Evolutionary conservation across 208 protist genomes (phyloP), one percentile per base, ranked within the genome.

Genomic region (Trypanosoma lewisi): DNA sequence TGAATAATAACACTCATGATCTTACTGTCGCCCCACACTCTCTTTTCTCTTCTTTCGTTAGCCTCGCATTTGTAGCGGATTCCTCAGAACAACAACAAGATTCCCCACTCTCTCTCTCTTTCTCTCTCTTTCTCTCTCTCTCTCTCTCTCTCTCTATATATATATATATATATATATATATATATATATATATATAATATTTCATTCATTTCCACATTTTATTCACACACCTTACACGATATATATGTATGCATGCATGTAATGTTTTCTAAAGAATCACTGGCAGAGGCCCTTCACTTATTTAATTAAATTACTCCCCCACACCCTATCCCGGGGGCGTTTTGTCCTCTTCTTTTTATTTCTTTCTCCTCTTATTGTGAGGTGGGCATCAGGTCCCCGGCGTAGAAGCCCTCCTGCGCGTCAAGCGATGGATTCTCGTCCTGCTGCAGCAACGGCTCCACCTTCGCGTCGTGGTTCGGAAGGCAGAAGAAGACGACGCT

Each of bases 401-500:
- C 88, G 65, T 82, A 74, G 67, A 91, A 91, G 37, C 66, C 77
- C 34, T 90, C 88, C 55, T 90, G 73, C 44, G 61, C 80, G 52
- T 89, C 87, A 31, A 82, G 42, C n/a, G 84, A 79, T 19, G 84
- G 84, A 59, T 91, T 91, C 44, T 91, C 83, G 56, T 89, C 85
- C 27, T 89, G 83, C 76, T 91, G 87, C 69, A 94, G 73, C 49
- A 94, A 69, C n/a, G 88, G 88, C 66, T 91, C 84, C 34, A 94
- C 87, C 44, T 58, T 62, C 14, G 88, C 82, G 68, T 94, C 84
- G 67, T 94, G 88, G 51, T 94, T 77, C 14, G 88, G 88, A 30
- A 94, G 59, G 19, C 77, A 74, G 60, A 94, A 94, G 66, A 94
- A 94, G 27, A 94, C 85, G 39, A 94, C 82, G 67, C 85, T 91